These are phyloP conservation scores for Xerocomus minutiporus DNA, from an alignment of 1,284 basidiomycete species.

Conservation along the genomic window DNA sequence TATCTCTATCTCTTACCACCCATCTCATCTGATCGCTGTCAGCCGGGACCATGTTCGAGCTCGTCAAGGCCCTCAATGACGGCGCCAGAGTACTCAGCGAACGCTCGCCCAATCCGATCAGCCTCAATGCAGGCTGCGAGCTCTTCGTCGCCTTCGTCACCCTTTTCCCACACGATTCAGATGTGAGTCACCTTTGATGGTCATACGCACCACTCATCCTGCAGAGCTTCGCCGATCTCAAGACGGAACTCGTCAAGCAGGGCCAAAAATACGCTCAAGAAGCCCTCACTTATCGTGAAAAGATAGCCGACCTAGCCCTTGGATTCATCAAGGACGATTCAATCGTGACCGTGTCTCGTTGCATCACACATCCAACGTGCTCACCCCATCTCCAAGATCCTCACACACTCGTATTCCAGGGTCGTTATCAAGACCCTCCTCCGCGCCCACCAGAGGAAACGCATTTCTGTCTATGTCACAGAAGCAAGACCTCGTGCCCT, in stretches of 20 bases:
- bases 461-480: conserved; percentile 96
- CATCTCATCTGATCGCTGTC: conserved; percentile 5
- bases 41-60: conserved; percentile 89
- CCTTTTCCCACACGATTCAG: conserved; percentile 76
- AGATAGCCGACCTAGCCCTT: conserved; percentile 86
- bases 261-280: conserved; percentile 73
- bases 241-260: conserved; percentile 73
- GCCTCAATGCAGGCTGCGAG: conserved; percentile 85
- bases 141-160: conserved; percentile 88
- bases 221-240: conserved; percentile 78
- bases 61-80: conserved; percentile 76
- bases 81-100: conserved; percentile 66
- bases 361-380: conserved; percentile 11
- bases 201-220: not conserved
- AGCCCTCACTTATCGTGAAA: conserved; percentile 83
- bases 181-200: conserved; percentile 43
- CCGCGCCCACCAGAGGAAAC: conserved; percentile 83
- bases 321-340: conserved; percentile 94
- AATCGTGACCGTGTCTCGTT: conserved; percentile 53
- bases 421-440: conserved; percentile 94
- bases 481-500: conserved; percentile 86
- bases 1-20: conserved; percentile 28
- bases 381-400: conserved; percentile 55
- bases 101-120: conserved; percentile 73
- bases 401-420: conserved; percentile 94